Percentiles rank a stretch among this genome's conserved stretches.
Evolutionary conservation across 2,329 filamentous ascomycete genomes (phyloP).

Genomic region (Massarina eburnea): DNA sequence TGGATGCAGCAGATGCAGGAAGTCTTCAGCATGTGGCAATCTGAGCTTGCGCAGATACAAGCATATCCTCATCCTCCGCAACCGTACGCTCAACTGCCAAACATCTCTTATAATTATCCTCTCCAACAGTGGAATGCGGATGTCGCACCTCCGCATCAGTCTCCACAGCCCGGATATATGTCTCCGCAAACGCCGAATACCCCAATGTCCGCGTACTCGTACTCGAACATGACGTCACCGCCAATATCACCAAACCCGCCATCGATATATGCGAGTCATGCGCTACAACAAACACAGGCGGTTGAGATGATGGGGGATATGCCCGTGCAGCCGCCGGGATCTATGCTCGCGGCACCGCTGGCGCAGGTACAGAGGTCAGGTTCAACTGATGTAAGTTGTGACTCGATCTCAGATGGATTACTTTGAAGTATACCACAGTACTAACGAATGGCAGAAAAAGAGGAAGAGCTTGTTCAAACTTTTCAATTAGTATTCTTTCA

Average conservation of each 20-base stretch:
- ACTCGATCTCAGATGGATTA: too few relatives aligned
- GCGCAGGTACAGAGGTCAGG: constrained; percentile 12
- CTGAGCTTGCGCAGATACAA: constrained; percentile 24
- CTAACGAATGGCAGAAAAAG: constrained; percentile 21
- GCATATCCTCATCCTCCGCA: constrained; percentile 8
- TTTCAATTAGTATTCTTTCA: constrained; percentile 7
- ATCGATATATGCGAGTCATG: constrained; percentile 12
- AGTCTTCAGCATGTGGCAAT: constrained; percentile 33
- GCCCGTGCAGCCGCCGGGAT: constrained; percentile 5
- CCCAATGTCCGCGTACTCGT: constrained; percentile 4
- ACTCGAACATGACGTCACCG: constrained; percentile 13
- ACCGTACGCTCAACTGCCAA: neutral
- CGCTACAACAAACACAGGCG: constrained; percentile 11
- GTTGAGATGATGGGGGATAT: constrained; percentile 22
- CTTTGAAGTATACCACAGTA: neutral
- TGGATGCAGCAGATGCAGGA: constrained; percentile 39
- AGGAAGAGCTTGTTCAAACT: constrained; percentile 25
- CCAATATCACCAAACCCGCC: constrained; percentile 17
- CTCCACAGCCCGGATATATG: constrained; percentile 1
- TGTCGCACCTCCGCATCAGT: constrained; percentile 4
- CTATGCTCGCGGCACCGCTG: constrained; percentile 11
- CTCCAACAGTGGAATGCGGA: constrained; percentile 10
- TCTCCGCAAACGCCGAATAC: constrained; percentile 8
- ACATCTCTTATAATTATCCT: constrained; percentile 8
- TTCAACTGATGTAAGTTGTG: constrained; percentile 19